Base-by-base conservation (phyloP, 2,329 filamentous ascomycete species). In the Fusarium miscanthi region DNA sequence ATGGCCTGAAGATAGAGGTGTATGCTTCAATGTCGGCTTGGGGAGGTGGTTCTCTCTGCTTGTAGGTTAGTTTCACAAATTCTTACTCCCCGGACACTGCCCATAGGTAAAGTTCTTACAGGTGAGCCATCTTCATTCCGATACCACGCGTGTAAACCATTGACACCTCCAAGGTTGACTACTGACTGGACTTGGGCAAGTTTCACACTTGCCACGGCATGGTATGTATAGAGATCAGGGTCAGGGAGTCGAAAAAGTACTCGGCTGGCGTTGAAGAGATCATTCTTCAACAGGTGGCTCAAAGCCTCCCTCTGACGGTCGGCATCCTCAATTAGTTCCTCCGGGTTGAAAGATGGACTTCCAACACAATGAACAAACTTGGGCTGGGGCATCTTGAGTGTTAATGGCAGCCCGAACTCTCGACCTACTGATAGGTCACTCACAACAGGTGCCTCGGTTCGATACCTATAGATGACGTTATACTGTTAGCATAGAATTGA, bases 1-100 rank as follows among this genome's bases (percentile, higher is more conserved):
- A 82, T 3, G 91, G 86, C 37, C 84, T 84, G 84, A 94, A 94
- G 76, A 94, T 85, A 52, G 87, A 84, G 41, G 89, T 87, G 83
- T 94, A 94, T 23, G 91, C 88, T 46, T 87, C 85, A 63, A 92
- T 87, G 75, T 94, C 92, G 59, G 85, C 74, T 48, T 81, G 81
- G 3, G 87, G 83, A 11, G 90, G 90, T 11, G 87, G 82, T 3
- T 82, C 80, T 76, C 81, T 81, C 79, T 84, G 72, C 25, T 57
- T 40, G 16, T n/a, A 14, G 33, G 68, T 77, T 59, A 74, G 67
- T 57, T 33, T 51, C 38, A 62, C 46, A 41, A 53, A 49, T 60
- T 45, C 40, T 23, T 51, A 19, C 51, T 30, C 37, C 51, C 46
- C 31, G 19, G 37, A 43, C 23, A 53, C 21, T 46, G 48, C 58